Base-by-base conservation (phyloP, 2,329 filamentous ascomycete species). In the Chaetomium olivaceum region DNA sequence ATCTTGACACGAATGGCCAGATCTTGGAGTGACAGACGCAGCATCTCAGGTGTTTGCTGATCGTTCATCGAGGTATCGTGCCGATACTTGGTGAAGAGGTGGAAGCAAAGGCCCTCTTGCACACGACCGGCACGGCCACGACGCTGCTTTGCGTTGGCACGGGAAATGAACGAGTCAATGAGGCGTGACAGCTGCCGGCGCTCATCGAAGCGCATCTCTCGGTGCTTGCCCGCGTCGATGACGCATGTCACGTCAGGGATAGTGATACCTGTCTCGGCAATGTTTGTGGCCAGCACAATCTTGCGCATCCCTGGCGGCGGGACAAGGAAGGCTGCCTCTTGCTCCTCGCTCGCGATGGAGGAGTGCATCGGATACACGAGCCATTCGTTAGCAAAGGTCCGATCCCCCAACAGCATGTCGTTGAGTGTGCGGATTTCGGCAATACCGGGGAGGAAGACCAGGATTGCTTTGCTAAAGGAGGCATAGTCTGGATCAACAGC, bases 241-340 rank as follows among this genome's bases (percentile, higher is more conserved):
- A 99, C 95, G 72, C 93, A 97, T 0, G 95, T 98, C 33, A 99
- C 92, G 75, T 99, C 95, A 1, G 95, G 95, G 70, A 99, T 99
- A 0, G 95, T 99, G 74, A 99, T 97, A 80, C 95, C 95, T 0
- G 95, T 99, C 77, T 99, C 95, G 4, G 95, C 95, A 76, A 99
- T 99, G 74, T 99, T 99, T 16, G 95, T 99, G 1, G 95, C 93
- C 62, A 99, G 85, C 1, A 99, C 94, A 69, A 99, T 95, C 79
- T 99, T 99, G 68, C 93, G 87, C 64, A 88, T 83, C 0, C 94
- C 94, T 3, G 83, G 84, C 0, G 93, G 92, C 6, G 95, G 95
- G 0, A 97, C 80, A 6, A 92, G 81, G 75, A 99, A 99, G 0
- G 95, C 95, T 39, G 91, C 89, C 77, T 99, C 94, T 76, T 99